Conservation (phyloP, 805 yeast species). For the Lipomyces chichibuensis region DNA sequence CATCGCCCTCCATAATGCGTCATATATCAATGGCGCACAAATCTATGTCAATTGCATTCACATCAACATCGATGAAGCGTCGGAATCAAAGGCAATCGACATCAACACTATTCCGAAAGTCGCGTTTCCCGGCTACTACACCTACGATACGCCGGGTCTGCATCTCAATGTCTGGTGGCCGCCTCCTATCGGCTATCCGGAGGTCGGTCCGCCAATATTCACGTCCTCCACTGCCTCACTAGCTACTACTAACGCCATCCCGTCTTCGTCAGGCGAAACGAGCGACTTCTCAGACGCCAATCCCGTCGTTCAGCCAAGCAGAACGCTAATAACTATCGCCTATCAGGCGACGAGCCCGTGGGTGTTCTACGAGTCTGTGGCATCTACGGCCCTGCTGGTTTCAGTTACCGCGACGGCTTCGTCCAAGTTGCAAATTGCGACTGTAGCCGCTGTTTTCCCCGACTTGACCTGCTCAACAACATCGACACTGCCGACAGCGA, state of each 20-base stretch:
- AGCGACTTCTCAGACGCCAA: neutral
- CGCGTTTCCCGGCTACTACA: slow-evolving; percentile 11
- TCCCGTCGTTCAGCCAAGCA: neutral
- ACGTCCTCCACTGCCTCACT: neutral
- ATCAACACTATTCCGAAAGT: slow-evolving; percentile 10
- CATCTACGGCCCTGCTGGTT: neutral
- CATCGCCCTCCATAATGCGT: slow-evolving; percentile 15
- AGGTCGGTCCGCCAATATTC: slow-evolving; percentile 2
- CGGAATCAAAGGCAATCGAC: neutral
- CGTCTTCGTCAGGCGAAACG: neutral
- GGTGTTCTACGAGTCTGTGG: neutral
- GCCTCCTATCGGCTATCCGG: neutral
- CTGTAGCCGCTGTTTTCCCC: slow-evolving; percentile 1
- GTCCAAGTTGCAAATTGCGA: neutral
- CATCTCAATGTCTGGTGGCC: slow-evolving; percentile 11
- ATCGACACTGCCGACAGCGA: neutral
- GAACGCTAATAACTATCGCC: neutral
- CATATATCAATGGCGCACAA: slow-evolving; percentile 10
- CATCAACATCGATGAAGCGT: neutral
- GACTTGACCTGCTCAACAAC: neutral
- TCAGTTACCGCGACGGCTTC: neutral
- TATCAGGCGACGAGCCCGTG: neutral
- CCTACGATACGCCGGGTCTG: slow-evolving; percentile 11
- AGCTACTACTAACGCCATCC: neutral
- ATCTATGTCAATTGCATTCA: slow-evolving; percentile 13